Base-by-base conservation (phyloP, 305 asterid genomes). In the Solanum hybrid region DNA sequence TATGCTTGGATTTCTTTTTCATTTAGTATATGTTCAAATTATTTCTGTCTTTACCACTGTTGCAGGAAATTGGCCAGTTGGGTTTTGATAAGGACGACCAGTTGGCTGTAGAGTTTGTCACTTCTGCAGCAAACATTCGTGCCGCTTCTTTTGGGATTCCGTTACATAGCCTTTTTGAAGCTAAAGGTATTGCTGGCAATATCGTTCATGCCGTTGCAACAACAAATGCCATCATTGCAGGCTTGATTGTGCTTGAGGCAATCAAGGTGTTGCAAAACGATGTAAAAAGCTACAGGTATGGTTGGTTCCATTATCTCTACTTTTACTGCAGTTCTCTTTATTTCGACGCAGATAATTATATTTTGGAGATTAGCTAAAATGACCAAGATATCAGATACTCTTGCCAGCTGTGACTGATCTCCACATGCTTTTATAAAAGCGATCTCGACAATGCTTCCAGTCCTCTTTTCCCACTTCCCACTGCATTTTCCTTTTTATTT, bases 141-240 rank as follows among this genome's bases (percentile, higher is more conserved):
- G 99, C 99, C 32, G 91, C 99, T 90, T 98, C 99, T 79, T 98
- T 98, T 94, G 99, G 95, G 89, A 98, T 98, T 92, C 99, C 95
- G 27, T 91, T 97, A 95, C 98, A 98, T 93, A 95, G 98, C 94
- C 98, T 98, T 93, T 98, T 98, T 88, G 98, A 97, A 92, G 94
- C 99, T 86, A 98, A 97, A 94, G 99, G 99, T 90, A 95, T 98
- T 93, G 99, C 99, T 91, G 99, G 99, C 86, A 97, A 98, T 92
- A 98, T 98, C 75, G 98, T 98, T 87, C 99, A 98, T 91, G 99
- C 99, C 87, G 99, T 98, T 95, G 99, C 99, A 90, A 98, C 99
- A 85, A 97, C 99, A 90, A 98, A 98, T 94, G 99, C 99, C 90
- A 93, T 96, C 89, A 93, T 97, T 92, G 98, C 99, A 91, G 99